Conservation (phyloP, 2,329 filamentous ascomycete genomes). For the Xylariaceae sp. region DNA sequence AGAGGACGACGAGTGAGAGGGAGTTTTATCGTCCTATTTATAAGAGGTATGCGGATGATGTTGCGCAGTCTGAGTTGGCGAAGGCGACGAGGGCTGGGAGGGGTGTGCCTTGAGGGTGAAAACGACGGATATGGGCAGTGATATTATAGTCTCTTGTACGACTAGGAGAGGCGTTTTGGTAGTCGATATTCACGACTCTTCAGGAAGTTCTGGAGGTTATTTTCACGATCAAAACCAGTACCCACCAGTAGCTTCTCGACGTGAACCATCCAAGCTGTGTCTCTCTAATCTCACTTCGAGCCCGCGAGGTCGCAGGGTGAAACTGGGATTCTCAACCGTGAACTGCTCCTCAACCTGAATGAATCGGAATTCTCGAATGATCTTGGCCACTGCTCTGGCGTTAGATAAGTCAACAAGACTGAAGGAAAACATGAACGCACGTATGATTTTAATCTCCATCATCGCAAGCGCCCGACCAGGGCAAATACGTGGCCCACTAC, state of each 20-base stretch:
- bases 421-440: neutral
- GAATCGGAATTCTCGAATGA: neutral
- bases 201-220: no score
- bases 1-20: constrained; percentile 49
- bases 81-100: constrained; percentile 44
- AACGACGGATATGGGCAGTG: neutral
- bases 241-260: neutral
- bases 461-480: constrained; percentile 26
- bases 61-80: constrained; percentile 39
- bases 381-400: neutral
- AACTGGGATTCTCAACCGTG: neutral
- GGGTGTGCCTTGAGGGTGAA: constrained; percentile 42
- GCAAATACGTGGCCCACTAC: constrained; percentile 29
- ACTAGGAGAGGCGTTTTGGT: no score
- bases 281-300: constrained; percentile 2
- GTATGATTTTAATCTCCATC: constrained; percentile 24
- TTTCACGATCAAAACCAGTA: neutral
- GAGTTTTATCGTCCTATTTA: constrained; percentile 54
- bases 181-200: no score
- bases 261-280: neutral
- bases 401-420: neutral
- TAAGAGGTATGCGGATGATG: constrained; percentile 40
- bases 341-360: neutral
- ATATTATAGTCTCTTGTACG: no score
- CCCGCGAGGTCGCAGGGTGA: neutral